phyloP scores from a whole-genome alignment of 176 grass and related monocot species.

The Carex littledalei region DNA sequence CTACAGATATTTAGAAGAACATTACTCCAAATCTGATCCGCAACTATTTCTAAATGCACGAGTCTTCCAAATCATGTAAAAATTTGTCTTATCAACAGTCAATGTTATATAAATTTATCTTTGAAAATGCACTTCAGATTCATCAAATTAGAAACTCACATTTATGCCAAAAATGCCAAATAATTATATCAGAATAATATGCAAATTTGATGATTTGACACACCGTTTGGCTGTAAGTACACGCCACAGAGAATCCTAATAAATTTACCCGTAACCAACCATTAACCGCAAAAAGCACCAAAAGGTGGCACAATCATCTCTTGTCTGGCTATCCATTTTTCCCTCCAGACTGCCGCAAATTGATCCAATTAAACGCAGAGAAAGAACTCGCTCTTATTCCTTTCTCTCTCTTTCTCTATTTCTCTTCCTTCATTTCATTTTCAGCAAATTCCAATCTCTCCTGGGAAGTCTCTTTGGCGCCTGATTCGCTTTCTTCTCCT shows the following conservation, averaged over 20 bases:
- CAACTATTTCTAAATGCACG: too few relatives aligned
- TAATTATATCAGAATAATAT: neutral
- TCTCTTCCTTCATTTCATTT: constrained; percentile 28
- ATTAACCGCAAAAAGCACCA: neutral
- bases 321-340: constrained; percentile 4
- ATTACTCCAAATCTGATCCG: too few relatives aligned
- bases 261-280: neutral
- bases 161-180: neutral
- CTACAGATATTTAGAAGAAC: too few relatives aligned
- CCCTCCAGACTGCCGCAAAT: constrained; percentile 14
- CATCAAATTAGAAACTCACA: neutral
- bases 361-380: neutral
- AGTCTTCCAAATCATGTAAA: too few relatives aligned
- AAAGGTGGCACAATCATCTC: neutral
- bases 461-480: constrained; percentile 33
- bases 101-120: too few relatives aligned
- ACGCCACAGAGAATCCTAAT: neutral
- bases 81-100: too few relatives aligned
- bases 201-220: neutral
- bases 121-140: neutral
- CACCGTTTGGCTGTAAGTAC: neutral
- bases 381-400: neutral
- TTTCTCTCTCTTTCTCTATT: constrained; percentile 40
- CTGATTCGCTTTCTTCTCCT: constrained; percentile 20
- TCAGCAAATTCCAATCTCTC: constrained; percentile 37